Base-by-base conservation (phyloP, 2,329 filamentous ascomycete species). In the Fusarium hostae region DNA sequence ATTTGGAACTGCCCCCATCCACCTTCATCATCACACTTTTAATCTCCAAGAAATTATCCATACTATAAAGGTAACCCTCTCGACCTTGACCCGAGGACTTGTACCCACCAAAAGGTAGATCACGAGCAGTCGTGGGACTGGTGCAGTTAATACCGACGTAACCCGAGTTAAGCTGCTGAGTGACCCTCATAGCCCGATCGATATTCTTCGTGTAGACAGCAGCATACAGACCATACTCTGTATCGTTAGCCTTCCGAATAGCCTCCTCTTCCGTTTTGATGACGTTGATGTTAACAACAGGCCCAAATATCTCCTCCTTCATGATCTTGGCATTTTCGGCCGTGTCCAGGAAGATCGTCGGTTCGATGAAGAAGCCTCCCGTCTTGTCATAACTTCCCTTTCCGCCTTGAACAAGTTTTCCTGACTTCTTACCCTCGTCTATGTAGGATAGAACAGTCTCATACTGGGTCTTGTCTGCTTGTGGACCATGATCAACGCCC, bases 291-390 rank as follows among this genome's bases (percentile, higher is more conserved):
- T 85, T 85, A 1, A 89, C 86, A 7, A 92, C 89, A 0, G 90
- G 89, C 0, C 90, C 89, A 68, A 92, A 92, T 1, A 91, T 84
- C 66, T 91, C 89, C 70, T 91, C 88, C 24, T 85, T 84, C 79
- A 86, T 87, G 55, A 91, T 85, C 61, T 80, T 80, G 26, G 79
- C 75, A 12, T 75, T 56, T n/a, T 79, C 75, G 1, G 71, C 71
- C 24, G 66, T 80, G 62, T 70, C 39, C 0, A 71, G 4, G 7
- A 75, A 75, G 11, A 75, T 74, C 0, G 73, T 74, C 0, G 73
- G 73, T 5, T 75, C 59, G 1, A 75, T 50, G 0, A 72, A 75
- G 28, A 54, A 75, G 0, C 71, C 73, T 4, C 70, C 71, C 0
- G 51, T 66, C 8, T 43, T 63, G 1, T 65, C 57, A 3, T 68